Percentiles rank a stretch among this genome's conserved stretches.
Conservation (phyloP, 225 moss, liverwort and hornwort species). For the Pseudoscleropodium purum region DNA sequence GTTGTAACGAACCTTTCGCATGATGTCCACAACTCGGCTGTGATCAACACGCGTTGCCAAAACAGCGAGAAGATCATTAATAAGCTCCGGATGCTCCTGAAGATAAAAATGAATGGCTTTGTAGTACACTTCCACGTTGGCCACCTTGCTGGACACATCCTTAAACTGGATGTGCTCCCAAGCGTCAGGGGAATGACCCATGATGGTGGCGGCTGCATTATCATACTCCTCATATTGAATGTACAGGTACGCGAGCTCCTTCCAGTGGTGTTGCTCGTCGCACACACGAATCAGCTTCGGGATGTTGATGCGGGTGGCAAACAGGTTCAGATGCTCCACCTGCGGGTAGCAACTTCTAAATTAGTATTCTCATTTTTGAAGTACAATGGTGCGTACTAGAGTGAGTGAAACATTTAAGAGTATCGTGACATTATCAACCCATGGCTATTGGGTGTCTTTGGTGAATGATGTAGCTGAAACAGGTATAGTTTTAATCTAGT, state of each 20-base stretch:
- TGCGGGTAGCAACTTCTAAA: not conserved
- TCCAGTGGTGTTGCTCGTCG: conserved; percentile 93
- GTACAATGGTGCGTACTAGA: not conserved
- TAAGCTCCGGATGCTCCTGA: conserved; percentile 75
- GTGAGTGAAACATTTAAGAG: not conserved
- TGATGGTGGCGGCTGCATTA: conserved; percentile 86
- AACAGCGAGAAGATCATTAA: conserved; percentile 82
- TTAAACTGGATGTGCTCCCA: conserved; percentile 96
- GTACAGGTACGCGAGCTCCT: conserved; percentile 86
- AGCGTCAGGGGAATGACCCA: conserved; percentile 88
- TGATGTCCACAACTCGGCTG: conserved; percentile 74
- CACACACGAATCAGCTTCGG: conserved; percentile 88
- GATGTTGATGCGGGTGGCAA: conserved; percentile 71
- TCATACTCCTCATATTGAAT: conserved; percentile 92
- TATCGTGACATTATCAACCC: not conserved
- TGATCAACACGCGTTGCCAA: conserved; percentile 78
- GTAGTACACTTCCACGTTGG: conserved; percentile 80
- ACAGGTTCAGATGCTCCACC: conserved; percentile 86
- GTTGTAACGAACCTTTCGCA: conserved; percentile 45
- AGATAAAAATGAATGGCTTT: conserved; percentile 79
- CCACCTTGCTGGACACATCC: conserved; percentile 82
- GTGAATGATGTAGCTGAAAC: not conserved
- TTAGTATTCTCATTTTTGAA: not conserved
- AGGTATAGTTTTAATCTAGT: not conserved
- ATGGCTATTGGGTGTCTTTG: no score